phyloP scores from a whole-genome alignment of 768 basidiomycete genomes.

The Xerocomus potaroensis region DNA sequence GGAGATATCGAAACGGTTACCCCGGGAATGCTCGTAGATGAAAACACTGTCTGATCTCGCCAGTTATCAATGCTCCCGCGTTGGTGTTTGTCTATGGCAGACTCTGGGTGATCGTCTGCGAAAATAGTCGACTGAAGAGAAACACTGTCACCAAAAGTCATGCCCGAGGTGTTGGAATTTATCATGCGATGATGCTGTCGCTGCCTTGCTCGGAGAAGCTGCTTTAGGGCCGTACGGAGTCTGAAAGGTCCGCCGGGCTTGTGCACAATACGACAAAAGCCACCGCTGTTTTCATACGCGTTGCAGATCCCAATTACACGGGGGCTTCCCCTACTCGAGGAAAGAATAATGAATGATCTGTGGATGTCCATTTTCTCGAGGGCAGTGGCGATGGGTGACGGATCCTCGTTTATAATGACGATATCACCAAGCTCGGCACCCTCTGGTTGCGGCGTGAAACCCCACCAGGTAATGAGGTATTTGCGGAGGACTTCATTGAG shows the following conservation, averaged over 20 bases:
- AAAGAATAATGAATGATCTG: slow-evolving; percentile 73
- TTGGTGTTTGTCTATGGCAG: slow-evolving; percentile 21
- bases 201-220: slow-evolving; percentile 30
- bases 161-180: slow-evolving; percentile 14
- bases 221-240: slow-evolving; percentile 61
- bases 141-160: slow-evolving; percentile 23
- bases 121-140: slow-evolving; percentile 28
- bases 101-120: slow-evolving; percentile 20
- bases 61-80: slow-evolving; percentile 33
- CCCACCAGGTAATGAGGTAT: slow-evolving; percentile 79
- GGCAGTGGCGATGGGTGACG: slow-evolving; percentile 50
- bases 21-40: slow-evolving; percentile 7
- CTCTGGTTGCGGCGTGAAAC: slow-evolving; percentile 47
- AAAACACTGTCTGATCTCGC: slow-evolving; percentile 14
- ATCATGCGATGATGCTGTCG: slow-evolving; percentile 26
- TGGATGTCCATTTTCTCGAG: slow-evolving; percentile 52
- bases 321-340: slow-evolving; percentile 64
- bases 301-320: slow-evolving; percentile 56
- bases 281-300: slow-evolving; percentile 76
- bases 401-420: slow-evolving; percentile 78
- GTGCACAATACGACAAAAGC: slow-evolving; percentile 83
- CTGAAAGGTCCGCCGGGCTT: slow-evolving; percentile 86
- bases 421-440: slow-evolving; percentile 58
- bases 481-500: slow-evolving; percentile 55
- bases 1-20: slow-evolving; percentile 17